phyloP scores from a whole-genome alignment of 805 yeast species.

The Yamadazyma nakazawae region DNA sequence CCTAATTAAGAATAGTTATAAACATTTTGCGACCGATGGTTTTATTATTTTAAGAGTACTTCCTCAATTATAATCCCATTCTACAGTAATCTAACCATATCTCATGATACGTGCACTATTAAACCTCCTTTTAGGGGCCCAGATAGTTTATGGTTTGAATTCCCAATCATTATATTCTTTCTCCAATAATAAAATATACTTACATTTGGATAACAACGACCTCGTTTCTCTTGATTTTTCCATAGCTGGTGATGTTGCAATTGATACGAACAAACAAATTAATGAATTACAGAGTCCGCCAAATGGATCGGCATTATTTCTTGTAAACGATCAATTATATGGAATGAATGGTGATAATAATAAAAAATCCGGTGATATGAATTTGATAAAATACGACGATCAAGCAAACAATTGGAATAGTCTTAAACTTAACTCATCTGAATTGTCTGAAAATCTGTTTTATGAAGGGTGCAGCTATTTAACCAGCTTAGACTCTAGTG shows the following conservation, averaged over 20 bases:
- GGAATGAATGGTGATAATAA: slow-evolving; percentile 17
- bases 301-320: slow-evolving; percentile 27
- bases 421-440: slow-evolving; percentile 18
- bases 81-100: not conserved
- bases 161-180: slow-evolving; percentile 31
- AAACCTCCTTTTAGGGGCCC: not conserved
- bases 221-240: slow-evolving; percentile 34
- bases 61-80: not conserved
- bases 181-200: slow-evolving; percentile 29
- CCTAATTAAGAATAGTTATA: slow-evolving; percentile 7
- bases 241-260: slow-evolving; percentile 23
- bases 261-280: slow-evolving; percentile 20
- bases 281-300: slow-evolving; percentile 30
- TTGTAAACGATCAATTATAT: slow-evolving; percentile 26
- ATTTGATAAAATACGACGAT: slow-evolving; percentile 6
- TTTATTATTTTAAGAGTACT: not conserved
- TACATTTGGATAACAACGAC: slow-evolving; percentile 36
- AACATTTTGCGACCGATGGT: not conserved
- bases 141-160: not conserved
- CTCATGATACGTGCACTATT: not conserved
- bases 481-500: slow-evolving; percentile 32
- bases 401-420: slow-evolving; percentile 6
- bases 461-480: slow-evolving; percentile 41
- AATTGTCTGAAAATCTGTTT: slow-evolving; percentile 25
- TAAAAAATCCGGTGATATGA: not conserved